Evolutionary conservation across 768 basidiomycete genomes (phyloP).

Genomic region (Calocybe indica): DNA sequence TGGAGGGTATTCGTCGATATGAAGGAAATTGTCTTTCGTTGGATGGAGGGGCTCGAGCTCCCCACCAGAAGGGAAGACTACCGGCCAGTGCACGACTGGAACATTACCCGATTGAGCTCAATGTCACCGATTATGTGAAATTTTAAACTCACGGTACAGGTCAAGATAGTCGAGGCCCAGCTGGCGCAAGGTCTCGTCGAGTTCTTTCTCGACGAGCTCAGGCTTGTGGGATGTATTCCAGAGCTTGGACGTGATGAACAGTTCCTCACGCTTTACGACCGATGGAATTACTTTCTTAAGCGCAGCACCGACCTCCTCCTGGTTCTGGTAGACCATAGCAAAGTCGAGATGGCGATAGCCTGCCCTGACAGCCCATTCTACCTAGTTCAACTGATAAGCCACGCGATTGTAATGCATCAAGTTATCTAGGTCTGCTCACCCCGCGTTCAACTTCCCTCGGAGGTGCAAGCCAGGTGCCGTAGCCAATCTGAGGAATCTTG

Average conservation of each 20-base stretch:
- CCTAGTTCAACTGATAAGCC: constrained; percentile 31
- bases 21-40: constrained; percentile 36
- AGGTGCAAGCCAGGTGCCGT: constrained; percentile 79
- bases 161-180: constrained; percentile 77
- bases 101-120: background rate
- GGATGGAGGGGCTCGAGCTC: constrained; percentile 50
- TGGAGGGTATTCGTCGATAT: constrained; percentile 46
- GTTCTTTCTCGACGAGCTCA: constrained; percentile 60
- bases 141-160: constrained; percentile 56
- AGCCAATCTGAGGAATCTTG: constrained; percentile 68
- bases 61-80: constrained; percentile 55
- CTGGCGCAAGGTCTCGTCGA: constrained; percentile 69
- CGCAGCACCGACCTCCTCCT: constrained; percentile 68
- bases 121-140: background rate
- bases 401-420: background rate
- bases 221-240: constrained; percentile 77
- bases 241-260: constrained; percentile 78
- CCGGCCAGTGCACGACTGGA: constrained; percentile 76
- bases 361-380: constrained; percentile 65
- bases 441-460: constrained; percentile 72
- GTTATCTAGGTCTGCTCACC: constrained; percentile 28
- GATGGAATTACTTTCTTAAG: constrained; percentile 73
- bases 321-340: constrained; percentile 76
- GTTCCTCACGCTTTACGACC: constrained; percentile 73
- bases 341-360: constrained; percentile 87